Conservation (phyloP, 106 monocot genomes). For the Phalaenopsis equestris region DNA sequence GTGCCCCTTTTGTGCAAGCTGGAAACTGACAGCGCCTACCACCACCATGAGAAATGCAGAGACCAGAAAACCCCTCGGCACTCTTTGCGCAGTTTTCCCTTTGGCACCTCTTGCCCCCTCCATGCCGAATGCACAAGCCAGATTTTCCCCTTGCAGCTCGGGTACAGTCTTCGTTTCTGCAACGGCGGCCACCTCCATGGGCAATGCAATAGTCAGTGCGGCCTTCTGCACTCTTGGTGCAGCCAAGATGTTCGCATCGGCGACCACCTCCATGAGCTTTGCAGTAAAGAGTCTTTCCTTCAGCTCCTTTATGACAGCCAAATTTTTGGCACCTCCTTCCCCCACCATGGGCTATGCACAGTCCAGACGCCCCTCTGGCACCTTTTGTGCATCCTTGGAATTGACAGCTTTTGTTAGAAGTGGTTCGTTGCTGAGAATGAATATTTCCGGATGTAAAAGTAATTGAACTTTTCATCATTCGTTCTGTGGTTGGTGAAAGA, state of each 20-base stretch:
- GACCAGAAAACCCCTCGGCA: conserved; percentile 41
- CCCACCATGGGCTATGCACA: conserved; percentile 54
- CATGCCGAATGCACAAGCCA: conserved; percentile 46
- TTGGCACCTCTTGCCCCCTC: conserved; percentile 48
- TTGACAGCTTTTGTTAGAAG: conserved; percentile 28
- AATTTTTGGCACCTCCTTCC: conserved; percentile 43
- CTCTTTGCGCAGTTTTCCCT: conserved; percentile 42
- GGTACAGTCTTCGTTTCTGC: conserved; percentile 32
- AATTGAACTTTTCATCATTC: conserved; percentile 17
- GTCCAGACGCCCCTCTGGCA: conserved; percentile 49
- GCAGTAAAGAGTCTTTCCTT: conserved; percentile 39
- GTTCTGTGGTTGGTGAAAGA: conserved; percentile 6
- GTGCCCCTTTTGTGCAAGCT: conserved; percentile 37
- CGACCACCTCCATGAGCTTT: conserved; percentile 56
- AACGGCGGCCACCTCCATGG: conserved; percentile 45
- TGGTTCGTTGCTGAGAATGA: conserved; percentile 20
- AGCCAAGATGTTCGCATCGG: conserved; percentile 38
- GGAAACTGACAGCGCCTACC: conserved; percentile 37
- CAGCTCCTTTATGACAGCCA: conserved; percentile 46
- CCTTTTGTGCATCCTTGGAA: conserved; percentile 48
- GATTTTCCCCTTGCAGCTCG: conserved; percentile 47
- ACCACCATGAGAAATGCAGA: conserved; percentile 53
- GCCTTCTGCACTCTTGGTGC: conserved; percentile 55
- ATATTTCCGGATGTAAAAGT: conserved; percentile 31
- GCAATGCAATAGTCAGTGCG: conserved; percentile 48